A percentile compares a stretch with the other conserved stretches of the same genome.
These are phyloP conservation scores for Sporothrix globosa DNA, from an alignment of 2,329 filamentous ascomycete species.

Conservation along the genomic window DNA sequence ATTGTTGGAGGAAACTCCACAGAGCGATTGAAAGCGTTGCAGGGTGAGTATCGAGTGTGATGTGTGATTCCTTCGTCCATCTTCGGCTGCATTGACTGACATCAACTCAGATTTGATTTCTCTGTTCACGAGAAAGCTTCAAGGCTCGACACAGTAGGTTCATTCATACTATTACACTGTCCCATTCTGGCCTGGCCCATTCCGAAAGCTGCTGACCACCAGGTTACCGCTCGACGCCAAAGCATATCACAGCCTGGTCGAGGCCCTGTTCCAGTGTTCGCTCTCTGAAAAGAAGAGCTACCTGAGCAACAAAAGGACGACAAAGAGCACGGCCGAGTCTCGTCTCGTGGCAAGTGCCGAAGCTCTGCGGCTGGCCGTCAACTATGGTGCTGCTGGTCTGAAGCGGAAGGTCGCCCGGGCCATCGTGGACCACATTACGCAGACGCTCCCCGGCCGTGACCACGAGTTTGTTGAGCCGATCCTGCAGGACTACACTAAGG, in stretches of 20 bases:
- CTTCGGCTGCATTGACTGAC: conserved; percentile 30
- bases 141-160: conserved; percentile 36
- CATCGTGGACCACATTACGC: conserved; percentile 78
- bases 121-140: conserved; percentile 36
- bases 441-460: conserved; percentile 67
- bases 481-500: conserved; percentile 75
- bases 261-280: conserved; percentile 73
- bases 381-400: conserved; percentile 68
- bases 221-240: conserved; percentile 65
- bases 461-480: conserved; percentile 69
- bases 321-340: conserved; percentile 53
- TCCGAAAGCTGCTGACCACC: neutral
- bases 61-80: neutral
- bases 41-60: conserved; percentile 32
- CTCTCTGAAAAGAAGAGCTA: conserved; percentile 68
- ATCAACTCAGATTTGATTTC: conserved; percentile 34
- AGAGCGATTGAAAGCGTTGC: conserved; percentile 36
- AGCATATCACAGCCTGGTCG: conserved; percentile 78
- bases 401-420: conserved; percentile 77
- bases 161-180: neutral
- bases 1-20: conserved; percentile 35
- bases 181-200: too few relatives aligned
- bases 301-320: conserved; percentile 54
- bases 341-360: conserved; percentile 71
- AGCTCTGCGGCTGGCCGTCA: conserved; percentile 71